phyloP scores from a whole-genome alignment of 1,284 basidiomycete species.

The Leccinum griseonigrum region DNA sequence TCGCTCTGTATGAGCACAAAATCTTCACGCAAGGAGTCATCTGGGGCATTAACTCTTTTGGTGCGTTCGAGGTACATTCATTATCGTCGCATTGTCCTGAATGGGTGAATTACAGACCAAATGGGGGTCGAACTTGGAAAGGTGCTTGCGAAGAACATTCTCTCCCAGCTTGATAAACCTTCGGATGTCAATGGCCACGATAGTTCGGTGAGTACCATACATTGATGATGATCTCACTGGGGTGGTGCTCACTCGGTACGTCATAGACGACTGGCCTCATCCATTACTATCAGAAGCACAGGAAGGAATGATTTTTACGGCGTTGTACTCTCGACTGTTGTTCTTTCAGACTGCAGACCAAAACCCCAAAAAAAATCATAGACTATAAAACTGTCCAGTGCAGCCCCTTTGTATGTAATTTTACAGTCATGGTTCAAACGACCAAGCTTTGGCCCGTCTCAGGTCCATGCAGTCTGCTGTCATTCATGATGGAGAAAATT shows the following conservation, averaged over 20 bases:
- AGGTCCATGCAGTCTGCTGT: background rate
- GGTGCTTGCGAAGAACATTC: conserved; percentile 93
- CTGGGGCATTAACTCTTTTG: conserved; percentile 99
- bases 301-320: conserved; percentile 56
- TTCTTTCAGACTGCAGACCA: conserved; percentile 1
- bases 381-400: background rate
- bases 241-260: conserved; percentile 12
- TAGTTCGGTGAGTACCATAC: conserved; percentile 67
- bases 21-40: conserved; percentile 97
- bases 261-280: conserved; percentile 87
- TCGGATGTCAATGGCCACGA: conserved; percentile 90
- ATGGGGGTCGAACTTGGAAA: conserved; percentile 98
- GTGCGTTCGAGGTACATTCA: conserved; percentile 38
- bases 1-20: conserved; percentile 98
- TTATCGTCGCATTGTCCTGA: conserved; percentile 1
- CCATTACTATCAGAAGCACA: conserved; percentile 89
- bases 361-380: conserved; percentile 6
- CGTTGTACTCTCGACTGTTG: background rate
- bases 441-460: background rate
- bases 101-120: conserved; percentile 54
- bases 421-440: background rate
- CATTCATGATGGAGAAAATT: background rate
- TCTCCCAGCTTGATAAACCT: conserved; percentile 81
- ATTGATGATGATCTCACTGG: background rate
- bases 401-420: conserved; percentile 14